Evolutionary conservation across 2,329 filamentous ascomycete species (phyloP).

Genomic region (Parastagonospora avenae): DNA sequence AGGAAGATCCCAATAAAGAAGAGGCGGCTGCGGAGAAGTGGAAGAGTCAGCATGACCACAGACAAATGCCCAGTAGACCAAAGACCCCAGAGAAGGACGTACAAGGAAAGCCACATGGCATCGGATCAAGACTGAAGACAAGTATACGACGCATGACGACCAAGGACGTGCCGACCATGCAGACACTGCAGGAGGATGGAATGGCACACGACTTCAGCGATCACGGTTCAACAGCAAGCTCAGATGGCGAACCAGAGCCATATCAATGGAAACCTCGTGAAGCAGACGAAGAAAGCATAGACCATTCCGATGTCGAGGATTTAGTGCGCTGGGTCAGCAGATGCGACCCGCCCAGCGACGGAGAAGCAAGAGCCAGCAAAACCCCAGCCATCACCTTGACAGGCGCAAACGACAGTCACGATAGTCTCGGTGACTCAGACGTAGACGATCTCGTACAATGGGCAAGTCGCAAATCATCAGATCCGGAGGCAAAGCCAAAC

Average conservation of each 20-base stretch:
- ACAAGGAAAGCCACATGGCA: constrained; percentile 19
- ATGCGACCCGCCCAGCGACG: constrained; percentile 34
- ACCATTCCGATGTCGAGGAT: constrained; percentile 41
- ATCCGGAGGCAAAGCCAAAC: constrained; percentile 2
- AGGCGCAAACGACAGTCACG: constrained; percentile 31
- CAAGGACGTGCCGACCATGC: constrained; percentile 32
- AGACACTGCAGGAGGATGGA: constrained; percentile 26
- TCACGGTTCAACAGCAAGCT: constrained; percentile 31
- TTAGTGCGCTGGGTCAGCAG: constrained; percentile 42
- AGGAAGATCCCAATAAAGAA: constrained; percentile 26
- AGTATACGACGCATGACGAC: constrained; percentile 36
- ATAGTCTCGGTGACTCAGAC: constrained; percentile 37
- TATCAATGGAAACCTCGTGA: constrained; percentile 10
- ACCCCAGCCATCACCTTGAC: constrained; percentile 2
- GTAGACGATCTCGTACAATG: constrained; percentile 39
- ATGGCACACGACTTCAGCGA: constrained; percentile 18
- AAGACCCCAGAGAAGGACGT: constrained; percentile 29
- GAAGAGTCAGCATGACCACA: constrained; percentile 34
- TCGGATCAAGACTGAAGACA: constrained; percentile 29
- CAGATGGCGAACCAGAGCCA: constrained; percentile 22
- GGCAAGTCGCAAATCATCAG: constrained; percentile 25
- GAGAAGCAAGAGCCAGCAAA: constrained; percentile 22
- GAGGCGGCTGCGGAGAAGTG: constrained; percentile 27
- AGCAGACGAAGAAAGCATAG: constrained; percentile 29
- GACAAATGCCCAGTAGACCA: constrained; percentile 31